Conservation (phyloP, 2,329 filamentous ascomycete genomes). For the Monosporascus sp. region DNA sequence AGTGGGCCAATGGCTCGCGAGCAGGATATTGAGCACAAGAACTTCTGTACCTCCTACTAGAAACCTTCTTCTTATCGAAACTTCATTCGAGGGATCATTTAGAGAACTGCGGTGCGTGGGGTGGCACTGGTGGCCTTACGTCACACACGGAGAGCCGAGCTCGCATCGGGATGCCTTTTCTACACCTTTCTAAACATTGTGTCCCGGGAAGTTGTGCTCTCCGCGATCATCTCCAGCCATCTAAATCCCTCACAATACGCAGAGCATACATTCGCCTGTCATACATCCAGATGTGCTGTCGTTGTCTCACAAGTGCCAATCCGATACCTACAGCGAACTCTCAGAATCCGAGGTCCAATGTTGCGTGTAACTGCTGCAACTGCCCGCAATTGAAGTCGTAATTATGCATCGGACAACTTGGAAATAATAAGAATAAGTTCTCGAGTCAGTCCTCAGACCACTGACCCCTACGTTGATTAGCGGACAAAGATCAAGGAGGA, state of each 20-base stretch:
- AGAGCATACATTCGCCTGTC: conserved; percentile 16
- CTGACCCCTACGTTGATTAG: conserved; percentile 5
- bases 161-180: not conserved
- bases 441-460: conserved; percentile 3
- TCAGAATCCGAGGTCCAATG: conserved; percentile 16
- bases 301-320: conserved; percentile 16
- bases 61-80: conserved; percentile 20
- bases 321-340: conserved; percentile 17
- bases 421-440: conserved; percentile 8
- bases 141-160: not conserved
- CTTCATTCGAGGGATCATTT: not conserved
- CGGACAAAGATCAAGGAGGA: conserved; percentile 7
- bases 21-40: conserved; percentile 32
- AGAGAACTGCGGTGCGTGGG: not conserved
- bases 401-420: conserved; percentile 9
- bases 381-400: conserved; percentile 15
- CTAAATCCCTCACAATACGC: conserved; percentile 14
- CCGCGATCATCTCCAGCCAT: conserved; percentile 21
- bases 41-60: conserved; percentile 24
- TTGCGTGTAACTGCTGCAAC: conserved; percentile 15
- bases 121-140: not conserved
- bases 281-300: conserved; percentile 11
- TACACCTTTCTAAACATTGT: not conserved
- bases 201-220: not conserved
- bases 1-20: conserved; percentile 26